phyloP scores from a whole-genome alignment of 2,329 filamentous ascomycete genomes.

The Neodidymelliopsis sp. region DNA sequence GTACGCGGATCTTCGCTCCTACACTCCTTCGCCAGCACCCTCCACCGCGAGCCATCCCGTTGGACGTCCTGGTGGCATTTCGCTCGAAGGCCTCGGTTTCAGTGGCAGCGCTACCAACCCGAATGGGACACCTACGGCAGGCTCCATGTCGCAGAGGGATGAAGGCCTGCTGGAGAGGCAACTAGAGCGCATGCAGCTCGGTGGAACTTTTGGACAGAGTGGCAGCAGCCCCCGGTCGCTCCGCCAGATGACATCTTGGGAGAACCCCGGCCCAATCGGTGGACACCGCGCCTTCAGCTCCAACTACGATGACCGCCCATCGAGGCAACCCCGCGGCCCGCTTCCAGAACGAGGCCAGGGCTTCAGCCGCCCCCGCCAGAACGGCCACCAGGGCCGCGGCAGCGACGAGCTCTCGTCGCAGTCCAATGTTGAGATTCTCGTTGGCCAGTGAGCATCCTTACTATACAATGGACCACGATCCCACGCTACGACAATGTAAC shows the following conservation, averaged over 20 bases:
- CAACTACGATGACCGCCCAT: conserved; percentile 66
- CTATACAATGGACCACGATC: conserved; percentile 17
- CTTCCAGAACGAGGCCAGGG: conserved; percentile 66
- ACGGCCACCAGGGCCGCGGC: conserved; percentile 67
- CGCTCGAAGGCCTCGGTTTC: conserved; percentile 50
- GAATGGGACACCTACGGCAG: conserved; percentile 68
- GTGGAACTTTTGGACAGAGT: conserved; percentile 55
- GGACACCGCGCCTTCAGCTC: conserved; percentile 70
- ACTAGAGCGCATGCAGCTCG: conserved; percentile 66
- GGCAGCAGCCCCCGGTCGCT: conserved; percentile 65
- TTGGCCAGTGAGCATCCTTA: conserved; percentile 60
- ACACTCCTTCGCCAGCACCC: conserved; percentile 90
- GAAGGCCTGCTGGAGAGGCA: conserved; percentile 69
- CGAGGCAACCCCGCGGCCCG: conserved; percentile 69
- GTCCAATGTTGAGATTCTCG: conserved; percentile 68
- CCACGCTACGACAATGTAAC: conserved; percentile 16
- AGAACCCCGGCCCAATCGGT: conserved; percentile 67
- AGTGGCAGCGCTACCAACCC: conserved; percentile 70
- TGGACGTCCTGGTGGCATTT: conserved; percentile 66
- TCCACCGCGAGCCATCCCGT: conserved; percentile 88
- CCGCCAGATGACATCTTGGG: conserved; percentile 68
- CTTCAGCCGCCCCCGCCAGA: conserved; percentile 64
- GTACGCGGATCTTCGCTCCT: conserved; percentile 92
- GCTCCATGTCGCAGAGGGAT: conserved; percentile 60
- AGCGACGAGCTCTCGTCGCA: conserved; percentile 70